Base-by-base conservation (phyloP, 2,329 filamentous ascomycete genomes). In the Talaromyces sp. region DNA sequence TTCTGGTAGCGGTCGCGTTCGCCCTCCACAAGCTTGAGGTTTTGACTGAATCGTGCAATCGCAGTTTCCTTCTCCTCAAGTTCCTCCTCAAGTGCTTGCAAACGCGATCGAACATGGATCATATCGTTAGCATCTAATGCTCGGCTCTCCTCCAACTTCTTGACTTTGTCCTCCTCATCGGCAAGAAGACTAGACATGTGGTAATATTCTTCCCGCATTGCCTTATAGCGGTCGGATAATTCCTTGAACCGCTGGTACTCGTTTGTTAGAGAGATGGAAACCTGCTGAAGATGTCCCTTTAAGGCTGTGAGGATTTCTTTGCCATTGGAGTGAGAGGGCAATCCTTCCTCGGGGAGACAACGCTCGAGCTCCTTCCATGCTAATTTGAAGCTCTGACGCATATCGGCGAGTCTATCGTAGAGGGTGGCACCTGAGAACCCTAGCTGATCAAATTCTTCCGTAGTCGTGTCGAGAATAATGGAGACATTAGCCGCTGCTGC, bases 101-200 rank as follows among this genome's bases (percentile, higher is more conserved):
- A 75, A 54, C 75, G 73, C 72, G 81, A 79, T 50, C 80, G 72
- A n/a, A 76, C 74, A 52, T 80, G 76, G 5, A 81, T 72, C 74
- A 82, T 79, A 62, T 82, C 79, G 25, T 78, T 73, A 5, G 79
- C 76, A n/a, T 79, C 78, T n/a, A 75, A 74, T 41, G 79, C 75
- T 39, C 78, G 74, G 0, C 73, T 72, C 11, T 76, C 72, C 67
- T 82, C 79, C 6, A 82, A 70, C 11, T 73, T 73, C 13, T 69
- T 69, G 50, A 79, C 74, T 61, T 77, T 78, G 31, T 71, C 73
- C 33, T 72, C 73, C 6, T 77, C 74, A 19, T 73, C 71, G 60
- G 81, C 77, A 37, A 77, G 75, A 19, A 77, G 78, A 74, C 22
- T 77, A 74, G 39, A 68, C n/a, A 79, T 70, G 49, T 73, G 73